Evolutionary conservation across 164 flowering plant genomes (phyloP).

Genomic region (Chloranthus sessilifolius): DNA sequence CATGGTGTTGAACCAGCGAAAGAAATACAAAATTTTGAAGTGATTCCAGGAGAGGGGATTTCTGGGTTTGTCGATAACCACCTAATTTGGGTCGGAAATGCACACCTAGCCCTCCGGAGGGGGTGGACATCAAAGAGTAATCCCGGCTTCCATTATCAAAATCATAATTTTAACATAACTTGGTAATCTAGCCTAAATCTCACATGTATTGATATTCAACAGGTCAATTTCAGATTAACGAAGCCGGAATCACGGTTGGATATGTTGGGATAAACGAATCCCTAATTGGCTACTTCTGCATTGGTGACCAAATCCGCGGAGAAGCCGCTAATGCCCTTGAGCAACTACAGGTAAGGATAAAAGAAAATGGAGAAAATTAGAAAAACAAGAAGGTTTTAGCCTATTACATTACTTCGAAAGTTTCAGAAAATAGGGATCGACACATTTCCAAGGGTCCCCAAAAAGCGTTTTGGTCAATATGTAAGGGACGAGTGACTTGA

Average conservation of each 20-base stretch:
- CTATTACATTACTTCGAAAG: too few species aligned
- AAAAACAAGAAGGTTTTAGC: too few species aligned
- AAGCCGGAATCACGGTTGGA: background rate
- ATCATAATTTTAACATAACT: background rate
- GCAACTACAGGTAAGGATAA: background rate
- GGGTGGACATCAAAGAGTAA: background rate
- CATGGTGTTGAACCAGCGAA: background rate
- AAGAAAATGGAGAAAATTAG: too few species aligned
- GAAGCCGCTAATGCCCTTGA: background rate
- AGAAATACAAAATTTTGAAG: background rate
- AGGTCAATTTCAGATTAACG: background rate
- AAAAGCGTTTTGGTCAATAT: too few species aligned
- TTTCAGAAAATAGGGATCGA: too few species aligned
- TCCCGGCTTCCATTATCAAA: background rate
- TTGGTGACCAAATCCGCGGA: background rate
- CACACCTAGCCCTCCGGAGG: background rate
- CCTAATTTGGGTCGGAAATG: background rate
- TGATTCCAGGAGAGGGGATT: background rate
- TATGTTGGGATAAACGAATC: background rate
- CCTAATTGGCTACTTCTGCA: background rate
- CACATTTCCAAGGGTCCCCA: too few species aligned
- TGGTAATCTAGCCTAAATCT: background rate
- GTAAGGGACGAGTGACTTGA: background rate
- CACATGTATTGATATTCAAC: background rate
- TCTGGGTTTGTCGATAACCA: background rate